Evolutionary conservation across 371 early-diverging fungal genomes (phyloP), one percentile per base, ranked within the genome.

Genomic region (Apophysomyces elegans): DNA sequence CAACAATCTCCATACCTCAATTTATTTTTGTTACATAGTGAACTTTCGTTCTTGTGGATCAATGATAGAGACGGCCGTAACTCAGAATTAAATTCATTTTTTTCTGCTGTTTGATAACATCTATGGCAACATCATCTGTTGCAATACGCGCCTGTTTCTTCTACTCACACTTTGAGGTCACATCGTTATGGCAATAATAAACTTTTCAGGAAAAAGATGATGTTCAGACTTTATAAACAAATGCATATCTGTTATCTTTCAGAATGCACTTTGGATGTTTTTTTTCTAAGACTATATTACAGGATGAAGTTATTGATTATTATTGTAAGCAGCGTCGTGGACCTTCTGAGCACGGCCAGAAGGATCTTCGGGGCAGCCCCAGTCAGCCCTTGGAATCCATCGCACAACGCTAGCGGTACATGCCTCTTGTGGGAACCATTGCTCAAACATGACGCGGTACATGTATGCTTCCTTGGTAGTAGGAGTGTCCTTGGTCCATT

Each of bases 281-380:
- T 45, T 45, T 43, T 45, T 45, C 46, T 45, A 45, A 45, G 8
- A 45, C 46, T 45, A 45, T 45, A 13, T 7, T 45, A 45, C 46
- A 45, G 13, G 46, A 12, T 45, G 8, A 6, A n/a, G 6, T 45
- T 45, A 45, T 13, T 45, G 46, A 6, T 45, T 45, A 12, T 45
- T 13, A 18, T 45, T 45, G 13, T 45, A 45, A 18, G 46, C 46
- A 45, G 46, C 46, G 46, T 45, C 46, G 46, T 97, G 97, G 12
- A 86, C 91, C 77, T 89, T 90, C 81, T 98, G 98, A 7, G 98
- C 98, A 77, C 98, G 91, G 69, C 98, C 98, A 39, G 95, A 95
- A 57, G 98, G 98, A 78, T 98, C 98, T 68, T 94, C 94, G 68
- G 95, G 84, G 83, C 97, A 96, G 61, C 98, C 96, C 98, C 98